A percentile compares a stretch with the other conserved stretches of the same genome.
phyloP scores from a whole-genome alignment of 225 moss, liverwort and hornwort genomes.

The Rhytidiadelphus loreus region DNA sequence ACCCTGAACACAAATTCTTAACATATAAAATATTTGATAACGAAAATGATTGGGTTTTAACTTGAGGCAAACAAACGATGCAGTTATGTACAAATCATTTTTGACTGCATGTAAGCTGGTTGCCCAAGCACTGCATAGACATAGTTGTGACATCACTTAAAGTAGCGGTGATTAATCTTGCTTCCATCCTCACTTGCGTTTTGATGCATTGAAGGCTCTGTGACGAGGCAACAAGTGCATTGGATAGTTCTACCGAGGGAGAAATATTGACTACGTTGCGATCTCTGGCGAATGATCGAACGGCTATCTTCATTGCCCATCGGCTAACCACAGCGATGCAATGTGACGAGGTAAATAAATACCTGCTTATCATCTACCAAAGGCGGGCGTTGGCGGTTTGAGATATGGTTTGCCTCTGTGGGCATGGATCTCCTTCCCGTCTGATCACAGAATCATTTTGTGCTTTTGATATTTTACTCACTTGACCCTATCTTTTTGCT shows the following conservation, averaged over 20 bases:
- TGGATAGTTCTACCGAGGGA: conserved; percentile 95
- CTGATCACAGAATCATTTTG: neutral
- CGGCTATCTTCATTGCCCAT: conserved; percentile 94
- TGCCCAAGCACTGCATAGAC: neutral
- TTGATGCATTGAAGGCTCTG: conserved; percentile 60
- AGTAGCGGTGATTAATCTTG: neutral
- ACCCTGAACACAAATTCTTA: neutral
- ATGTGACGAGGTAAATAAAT: conserved; percentile 74
- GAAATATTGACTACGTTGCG: conserved; percentile 80
- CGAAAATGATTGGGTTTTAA: neutral
- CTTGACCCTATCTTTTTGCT: neutral
- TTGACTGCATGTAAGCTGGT: neutral
- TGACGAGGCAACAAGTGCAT: conserved; percentile 97
- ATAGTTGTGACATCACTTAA: neutral
- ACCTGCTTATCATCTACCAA: neutral
- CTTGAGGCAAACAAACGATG: neutral
- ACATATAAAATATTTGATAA: neutral
- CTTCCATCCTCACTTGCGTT: neutral
- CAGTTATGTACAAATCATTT: neutral
- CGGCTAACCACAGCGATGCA: conserved; percentile 97
- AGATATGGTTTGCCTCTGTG: neutral
- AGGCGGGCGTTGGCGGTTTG: neutral
- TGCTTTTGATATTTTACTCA: neutral
- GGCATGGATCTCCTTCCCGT: neutral
- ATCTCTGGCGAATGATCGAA: conserved; percentile 77